These are phyloP conservation scores for Colletotrichum agaves DNA, from an alignment of 2,329 filamentous ascomycete genomes.

Conservation along the genomic window DNA sequence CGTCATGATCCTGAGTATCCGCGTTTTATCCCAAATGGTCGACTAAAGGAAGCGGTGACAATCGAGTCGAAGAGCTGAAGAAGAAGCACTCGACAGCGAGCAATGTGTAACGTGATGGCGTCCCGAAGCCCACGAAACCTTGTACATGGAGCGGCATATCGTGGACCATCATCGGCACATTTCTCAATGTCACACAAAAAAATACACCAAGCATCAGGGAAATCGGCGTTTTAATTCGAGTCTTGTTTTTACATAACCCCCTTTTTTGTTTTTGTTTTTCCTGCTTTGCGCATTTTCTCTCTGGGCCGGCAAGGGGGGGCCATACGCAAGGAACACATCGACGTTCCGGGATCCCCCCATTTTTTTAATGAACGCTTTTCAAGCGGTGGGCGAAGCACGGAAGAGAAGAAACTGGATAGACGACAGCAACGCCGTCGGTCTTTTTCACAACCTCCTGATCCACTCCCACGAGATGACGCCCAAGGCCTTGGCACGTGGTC, in stretches of 20 bases:
- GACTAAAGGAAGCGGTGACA: conserved; percentile 26
- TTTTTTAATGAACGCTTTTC: conserved; percentile 34
- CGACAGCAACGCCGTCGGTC: conserved; percentile 13
- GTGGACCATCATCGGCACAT: conserved; percentile 16
- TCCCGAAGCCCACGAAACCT: neutral
- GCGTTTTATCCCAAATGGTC: conserved; percentile 74
- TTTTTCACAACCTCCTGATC: neutral
- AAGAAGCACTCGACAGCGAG: conserved; percentile 1
- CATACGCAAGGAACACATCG: neutral
- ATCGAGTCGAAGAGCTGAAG: conserved; percentile 18
- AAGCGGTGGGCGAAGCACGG: conserved; percentile 5
- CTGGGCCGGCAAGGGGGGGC: conserved; percentile 26
- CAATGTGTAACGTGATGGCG: conserved; percentile 17
- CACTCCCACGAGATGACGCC: neutral
- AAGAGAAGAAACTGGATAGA: conserved; percentile 11
- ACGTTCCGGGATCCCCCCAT: conserved; percentile 2
- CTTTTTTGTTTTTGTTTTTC: conserved; percentile 9
- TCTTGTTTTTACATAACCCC: conserved; percentile 16
- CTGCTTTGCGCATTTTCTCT: conserved; percentile 14
- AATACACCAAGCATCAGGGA: conserved; percentile 31
- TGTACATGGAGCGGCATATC: conserved; percentile 21
- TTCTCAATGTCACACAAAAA: conserved; percentile 22
- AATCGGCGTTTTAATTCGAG: conserved; percentile 29
- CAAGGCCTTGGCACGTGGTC: conserved; percentile 13
- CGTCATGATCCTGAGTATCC: conserved; percentile 96